A percentile compares a stretch with the other conserved stretches of the same genome.
Conservation (phyloP, 345 rosid species). For the Euphorbia peplus region DNA sequence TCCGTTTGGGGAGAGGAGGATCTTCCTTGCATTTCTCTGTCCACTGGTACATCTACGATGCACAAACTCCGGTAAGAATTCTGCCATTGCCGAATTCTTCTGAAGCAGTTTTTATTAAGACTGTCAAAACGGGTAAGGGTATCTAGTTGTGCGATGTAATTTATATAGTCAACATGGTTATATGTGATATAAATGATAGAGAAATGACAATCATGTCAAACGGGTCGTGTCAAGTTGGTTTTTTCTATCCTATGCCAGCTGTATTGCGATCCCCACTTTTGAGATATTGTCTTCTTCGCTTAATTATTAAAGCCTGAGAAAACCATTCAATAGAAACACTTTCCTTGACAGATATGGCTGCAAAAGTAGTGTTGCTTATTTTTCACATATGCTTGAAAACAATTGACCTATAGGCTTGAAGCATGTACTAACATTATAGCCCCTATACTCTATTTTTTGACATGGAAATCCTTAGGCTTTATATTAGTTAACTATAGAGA, state of each 20-base stretch:
- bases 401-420: neutral
- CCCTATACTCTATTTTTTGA: no score
- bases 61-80: conserved; percentile 78
- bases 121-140: no score
- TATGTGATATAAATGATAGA: no score
- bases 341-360: no score
- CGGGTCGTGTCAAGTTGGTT: no score
- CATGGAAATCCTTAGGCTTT: no score
- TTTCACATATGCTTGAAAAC: neutral
- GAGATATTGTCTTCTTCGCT: neutral
- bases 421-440: no score
- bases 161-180: no score
- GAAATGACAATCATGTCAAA: no score
- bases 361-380: no score
- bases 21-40: conserved; percentile 70
- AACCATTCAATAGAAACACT: neutral
- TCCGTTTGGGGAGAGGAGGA: conserved; percentile 69
- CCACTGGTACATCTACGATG: conserved; percentile 80
- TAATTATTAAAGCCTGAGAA: neutral
- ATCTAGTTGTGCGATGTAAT: no score
- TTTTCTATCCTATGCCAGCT: neutral
- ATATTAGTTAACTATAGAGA: no score
- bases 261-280: neutral
- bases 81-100: conserved; percentile 2
- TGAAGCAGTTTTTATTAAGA: neutral